Base-by-base conservation (phyloP, 2,329 filamentous ascomycete species). In the Botrytis tulipae region DNA sequence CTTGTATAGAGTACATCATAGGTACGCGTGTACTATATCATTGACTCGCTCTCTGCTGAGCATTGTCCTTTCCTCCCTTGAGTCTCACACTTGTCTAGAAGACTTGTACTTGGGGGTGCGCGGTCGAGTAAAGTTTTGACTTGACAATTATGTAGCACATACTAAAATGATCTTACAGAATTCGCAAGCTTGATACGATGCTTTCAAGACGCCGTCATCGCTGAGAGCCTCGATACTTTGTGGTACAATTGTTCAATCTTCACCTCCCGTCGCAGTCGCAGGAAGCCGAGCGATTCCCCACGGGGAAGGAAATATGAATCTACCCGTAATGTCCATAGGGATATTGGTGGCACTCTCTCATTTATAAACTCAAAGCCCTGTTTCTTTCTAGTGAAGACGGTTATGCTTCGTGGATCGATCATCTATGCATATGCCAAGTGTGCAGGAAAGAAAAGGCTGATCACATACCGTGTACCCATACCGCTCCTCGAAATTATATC, bases 361-460 rank as follows among this genome's bases (percentile, higher is more conserved):
- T 40, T n/a, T n/a, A 40, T 18, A 14, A 54, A 29, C 2, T 25
- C 25, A 68, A 57, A 57, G 48, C 48, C 48, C 25, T 68, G 48
- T 68, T 57, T 9, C 32, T 57, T 12, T 57, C 48, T 48, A 48
- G 48, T 42, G 48, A 12, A 57, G 66, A 68, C 66, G 48, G n/a
- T 68, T 68, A 57, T 68, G 46, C 35, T 54, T 67, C 46, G 25
- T 40, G 51, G 46, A 68, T 42, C 54, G 18, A 68, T 57, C 48
- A 66, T n/a, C 63, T 42, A 57, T 68, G 66, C 66, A 68, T 20
- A 68, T 68, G 66, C 66, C 66, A 68, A 68, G 48, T 57, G n/a
- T 48, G 32, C 35, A 68, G 48, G 66, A 68, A 57, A 42, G 66
- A 57, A 42, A 68, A 57, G 66, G 66, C 46, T 68, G 65, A 68